Evolutionary conservation across 1,139 yeast genomes (phyloP).

Genomic region (Kodamaea ohmeri): DNA sequence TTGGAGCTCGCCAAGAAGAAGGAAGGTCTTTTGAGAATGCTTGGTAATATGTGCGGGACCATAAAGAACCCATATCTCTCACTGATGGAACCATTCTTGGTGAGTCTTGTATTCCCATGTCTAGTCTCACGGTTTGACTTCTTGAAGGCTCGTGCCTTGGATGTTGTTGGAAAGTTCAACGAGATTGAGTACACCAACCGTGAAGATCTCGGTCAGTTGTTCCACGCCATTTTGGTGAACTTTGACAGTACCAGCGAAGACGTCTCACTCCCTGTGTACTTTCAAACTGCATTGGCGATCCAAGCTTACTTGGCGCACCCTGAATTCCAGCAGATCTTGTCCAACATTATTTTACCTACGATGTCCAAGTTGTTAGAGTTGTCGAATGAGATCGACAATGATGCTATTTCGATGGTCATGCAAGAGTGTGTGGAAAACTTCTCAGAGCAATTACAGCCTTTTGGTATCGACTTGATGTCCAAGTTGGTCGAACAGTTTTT

Average conservation of each 20-base stretch:
- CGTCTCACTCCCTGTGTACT: constrained; percentile 68
- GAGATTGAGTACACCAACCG: constrained; percentile 54
- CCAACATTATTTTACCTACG: constrained; percentile 69
- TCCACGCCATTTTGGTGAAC: constrained; percentile 64
- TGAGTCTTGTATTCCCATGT: constrained; percentile 67
- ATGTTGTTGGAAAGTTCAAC: constrained; percentile 69
- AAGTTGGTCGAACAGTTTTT: constrained; percentile 79
- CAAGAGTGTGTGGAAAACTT: constrained; percentile 93
- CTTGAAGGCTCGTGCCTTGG: constrained; percentile 81
- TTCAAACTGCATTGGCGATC: constrained; percentile 82
- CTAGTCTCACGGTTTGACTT: constrained; percentile 67
- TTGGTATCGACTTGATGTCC: constrained; percentile 81
- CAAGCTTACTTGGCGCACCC: constrained; percentile 72
- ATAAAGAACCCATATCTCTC: constrained; percentile 59
- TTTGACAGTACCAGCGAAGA: constrained; percentile 43
- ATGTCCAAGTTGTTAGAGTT: constrained; percentile 77
- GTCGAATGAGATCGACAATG: constrained; percentile 83
- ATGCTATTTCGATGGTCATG: constrained; percentile 85
- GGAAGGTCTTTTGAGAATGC: constrained; percentile 78
- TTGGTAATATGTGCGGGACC: constrained; percentile 68
- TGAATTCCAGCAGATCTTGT: constrained; percentile 64
- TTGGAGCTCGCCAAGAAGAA: constrained; percentile 64
- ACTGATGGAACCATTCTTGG: constrained; percentile 71
- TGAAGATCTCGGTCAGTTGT: constrained; percentile 51
- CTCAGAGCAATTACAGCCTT: constrained; percentile 87